Base-by-base conservation (phyloP, 306 rosid species). In the Calophaca sinica region DNA sequence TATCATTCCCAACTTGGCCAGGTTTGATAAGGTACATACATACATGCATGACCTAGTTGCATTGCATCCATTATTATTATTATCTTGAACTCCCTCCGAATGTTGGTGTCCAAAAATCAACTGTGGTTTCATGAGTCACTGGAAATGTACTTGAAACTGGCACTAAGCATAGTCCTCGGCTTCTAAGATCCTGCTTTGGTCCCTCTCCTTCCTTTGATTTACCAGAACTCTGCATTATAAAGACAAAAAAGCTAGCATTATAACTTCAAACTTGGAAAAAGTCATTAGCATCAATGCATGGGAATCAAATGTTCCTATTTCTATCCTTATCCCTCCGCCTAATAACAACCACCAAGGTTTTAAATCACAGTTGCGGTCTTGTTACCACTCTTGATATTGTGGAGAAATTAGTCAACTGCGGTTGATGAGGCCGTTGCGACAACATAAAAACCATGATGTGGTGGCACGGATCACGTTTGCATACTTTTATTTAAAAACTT, bases 41-140 rank as follows among this genome's bases (percentile, higher is more conserved):
- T 68, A 36, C 52, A 58, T 68, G 20, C 52, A 68, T 71, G 85
- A 68, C 84, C 81, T 82, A 70, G 77, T 53, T 86, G 83, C 48
- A 55, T 15, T 59, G 70, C 72, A 74, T 62, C 62, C 73, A 64
- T 74, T 75, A 20, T 12, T n/a, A n/a, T 14, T 35, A 68, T 54
- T 84, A 94, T 89, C 99, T 86, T 74, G 84, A 89, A 38, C 90
- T 79, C 68, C 93, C 98, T 81, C 93, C 97, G 41, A 87, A 96
- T 71, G 96, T 87, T 61, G 98, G 97, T 6, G 96, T 96, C 99
- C 99, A 96, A 82, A 96, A 92, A 86, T 96, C 98, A 41, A 96
- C 93, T 0, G 98, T 74, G 45, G 86, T 87, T 81, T 90, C 99
- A 68, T 92, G 99, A 62, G 98, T 88, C 48, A 92, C 88, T 0